Evolutionary conservation across 2,329 filamentous ascomycete species (phyloP).

Genomic region (Lasiodiplodia sp.): DNA sequence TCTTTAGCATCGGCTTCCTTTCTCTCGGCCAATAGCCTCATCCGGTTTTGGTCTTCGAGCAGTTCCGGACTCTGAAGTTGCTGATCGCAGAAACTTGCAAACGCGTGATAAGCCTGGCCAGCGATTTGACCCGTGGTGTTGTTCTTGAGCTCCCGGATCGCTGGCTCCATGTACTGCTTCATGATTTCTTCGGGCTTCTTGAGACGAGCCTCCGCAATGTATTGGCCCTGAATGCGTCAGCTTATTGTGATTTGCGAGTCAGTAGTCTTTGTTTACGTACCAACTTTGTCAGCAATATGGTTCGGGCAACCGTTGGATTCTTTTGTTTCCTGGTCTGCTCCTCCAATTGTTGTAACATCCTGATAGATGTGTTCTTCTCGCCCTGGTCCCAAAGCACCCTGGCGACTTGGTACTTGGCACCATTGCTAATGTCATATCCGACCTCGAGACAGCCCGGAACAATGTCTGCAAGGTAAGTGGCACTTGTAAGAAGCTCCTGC

Average conservation of each 20-base stretch:
- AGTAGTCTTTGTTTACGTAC: slow-evolving; percentile 43
- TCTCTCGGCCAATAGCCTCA: slow-evolving; percentile 78
- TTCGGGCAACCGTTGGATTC: slow-evolving; percentile 34
- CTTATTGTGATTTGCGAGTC: background rate
- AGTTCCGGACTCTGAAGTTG: slow-evolving; percentile 88
- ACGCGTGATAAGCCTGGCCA: slow-evolving; percentile 90
- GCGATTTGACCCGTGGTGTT: slow-evolving; percentile 73
- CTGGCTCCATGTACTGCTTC: slow-evolving; percentile 81
- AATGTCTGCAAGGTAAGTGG: slow-evolving; percentile 81
- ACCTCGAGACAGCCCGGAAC: slow-evolving; percentile 71
- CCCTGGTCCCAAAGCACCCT: slow-evolving; percentile 94
- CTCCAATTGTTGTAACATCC: slow-evolving; percentile 78
- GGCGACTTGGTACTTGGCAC: slow-evolving; percentile 81
- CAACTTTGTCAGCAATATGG: slow-evolving; percentile 84
- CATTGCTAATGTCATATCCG: slow-evolving; percentile 79
- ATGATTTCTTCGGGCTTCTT: slow-evolving; percentile 93
- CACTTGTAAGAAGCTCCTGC: slow-evolving; percentile 86
- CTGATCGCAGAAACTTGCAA: slow-evolving; percentile 92
- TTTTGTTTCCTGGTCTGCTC: slow-evolving; percentile 31
- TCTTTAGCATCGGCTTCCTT: slow-evolving; percentile 83
- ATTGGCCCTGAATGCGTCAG: slow-evolving; percentile 67
- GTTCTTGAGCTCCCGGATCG: slow-evolving; percentile 79
- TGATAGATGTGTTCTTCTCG: slow-evolving; percentile 86
- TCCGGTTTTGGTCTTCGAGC: slow-evolving; percentile 81
- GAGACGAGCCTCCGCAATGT: slow-evolving; percentile 86